Evolutionary conservation across 164 flowering plant genomes (phyloP).

Genomic region (Vitis cinerea): DNA sequence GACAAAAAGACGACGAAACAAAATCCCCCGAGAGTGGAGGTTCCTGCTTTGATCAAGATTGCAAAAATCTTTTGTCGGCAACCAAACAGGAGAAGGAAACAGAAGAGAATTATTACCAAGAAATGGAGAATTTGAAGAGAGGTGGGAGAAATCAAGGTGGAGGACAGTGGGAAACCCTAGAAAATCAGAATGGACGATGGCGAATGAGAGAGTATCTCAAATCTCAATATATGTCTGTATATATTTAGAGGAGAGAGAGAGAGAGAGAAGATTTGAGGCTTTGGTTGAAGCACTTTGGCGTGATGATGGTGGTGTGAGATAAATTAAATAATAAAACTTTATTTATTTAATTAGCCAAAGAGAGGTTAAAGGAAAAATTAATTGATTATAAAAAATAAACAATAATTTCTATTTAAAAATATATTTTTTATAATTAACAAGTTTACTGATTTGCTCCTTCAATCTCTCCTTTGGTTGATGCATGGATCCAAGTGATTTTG

Average conservation of each 20-base stretch:
- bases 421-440: too few relatives aligned
- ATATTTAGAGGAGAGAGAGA: neutral
- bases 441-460: too few relatives aligned
- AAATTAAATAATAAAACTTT: too few relatives aligned
- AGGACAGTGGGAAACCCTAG: constrained; percentile 7
- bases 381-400: neutral
- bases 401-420: too few relatives aligned
- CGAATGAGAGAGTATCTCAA: neutral
- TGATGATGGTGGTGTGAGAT: too few relatives aligned
- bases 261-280: neutral
- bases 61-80: neutral
- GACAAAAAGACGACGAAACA: too few relatives aligned
- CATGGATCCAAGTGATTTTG: too few relatives aligned
- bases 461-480: too few relatives aligned
- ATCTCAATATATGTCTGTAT: neutral
- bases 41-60: too few relatives aligned
- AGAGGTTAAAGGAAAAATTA: too few relatives aligned
- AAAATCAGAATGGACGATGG: neutral
- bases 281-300: too few relatives aligned
- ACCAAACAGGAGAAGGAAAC: neutral
- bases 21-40: neutral
- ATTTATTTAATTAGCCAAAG: too few relatives aligned
- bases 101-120: neutral
- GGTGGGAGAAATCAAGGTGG: constrained; percentile 1
- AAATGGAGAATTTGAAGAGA: neutral